Base-by-base conservation (phyloP, 1,284 basidiomycete genomes). In the Sanguinoderma infundibulare region DNA sequence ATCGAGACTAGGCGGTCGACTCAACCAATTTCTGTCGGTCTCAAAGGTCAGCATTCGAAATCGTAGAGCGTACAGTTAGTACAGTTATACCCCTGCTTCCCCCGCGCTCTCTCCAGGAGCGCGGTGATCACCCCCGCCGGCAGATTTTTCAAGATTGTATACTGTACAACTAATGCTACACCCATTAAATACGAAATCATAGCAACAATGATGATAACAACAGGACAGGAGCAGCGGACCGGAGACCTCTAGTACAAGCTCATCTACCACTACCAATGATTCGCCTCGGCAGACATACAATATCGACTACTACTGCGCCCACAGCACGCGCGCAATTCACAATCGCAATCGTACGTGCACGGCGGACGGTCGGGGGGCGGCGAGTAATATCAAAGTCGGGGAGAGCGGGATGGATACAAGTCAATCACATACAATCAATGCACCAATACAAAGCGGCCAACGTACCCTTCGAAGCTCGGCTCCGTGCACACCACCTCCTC, bases 401-500 rank as follows among this genome's bases (percentile, higher is more conserved):
- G 34, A 5, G 17, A 34, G 17, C 30, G 20, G 20, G 30, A 20
- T 24, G 52, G 35, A 38, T 32, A 28, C 24, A 53, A 32, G 55
- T 34, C 54, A 49, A 28, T 50, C 44, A 26, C 44, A 36, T 15
- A n/a, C 52, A 17, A 26, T 63, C 60, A 63, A 42, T 63, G 61
- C 30, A 66, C 57, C 54, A 66, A 38, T 30, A 66, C 65, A 59
- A 66, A 60, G 57, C 65, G 65, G 55, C 65, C 65, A 46, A 62
- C 62, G 65, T 57, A 78, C 77, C 73, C 68, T 59, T 78, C 77
- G 50, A 69, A 75, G 62, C 69, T 59, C 47, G 84, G 80, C 63
- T 90, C 88, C 5, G 82, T 80, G 69, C 85, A 87, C 36, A 82
- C 75, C 0, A 90, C 86, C 40, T 84, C 83, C 8, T 82, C 80